Percentiles rank a stretch among this genome's conserved stretches.
Conservation (phyloP, 2,329 filamentous ascomycete species). For the Aureobasidium musti region DNA sequence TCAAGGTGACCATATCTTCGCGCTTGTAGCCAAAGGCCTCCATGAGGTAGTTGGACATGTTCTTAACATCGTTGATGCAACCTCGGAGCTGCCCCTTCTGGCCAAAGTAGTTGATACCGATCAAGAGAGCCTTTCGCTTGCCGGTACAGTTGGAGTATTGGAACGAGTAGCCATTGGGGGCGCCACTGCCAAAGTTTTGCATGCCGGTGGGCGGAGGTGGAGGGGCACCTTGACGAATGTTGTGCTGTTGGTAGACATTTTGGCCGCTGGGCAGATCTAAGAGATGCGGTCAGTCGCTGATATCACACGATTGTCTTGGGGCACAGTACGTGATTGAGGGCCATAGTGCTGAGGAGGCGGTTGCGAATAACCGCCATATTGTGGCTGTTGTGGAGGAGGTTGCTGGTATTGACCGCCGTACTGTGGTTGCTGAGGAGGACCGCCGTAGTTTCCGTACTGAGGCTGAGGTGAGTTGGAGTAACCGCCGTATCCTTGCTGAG, state of each 20-base stretch:
- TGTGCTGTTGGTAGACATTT: constrained; percentile 60
- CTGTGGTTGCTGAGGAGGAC: constrained; percentile 43
- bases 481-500: constrained; percentile 36
- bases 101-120: constrained; percentile 96
- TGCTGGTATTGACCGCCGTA: constrained; percentile 44
- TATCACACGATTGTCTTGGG: not conserved
- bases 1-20: constrained; percentile 96
- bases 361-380: constrained; percentile 46
- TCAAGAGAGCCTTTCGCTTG: constrained; percentile 81
- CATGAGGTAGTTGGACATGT: constrained; percentile 90
- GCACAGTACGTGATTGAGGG: constrained; percentile 30
- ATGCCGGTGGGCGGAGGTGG: constrained; percentile 40
- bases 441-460: constrained; percentile 40
- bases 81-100: constrained; percentile 87
- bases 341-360: constrained; percentile 31
- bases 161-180: constrained; percentile 77
- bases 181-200: constrained; percentile 76
- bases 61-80: constrained; percentile 96
- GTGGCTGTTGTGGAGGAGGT: constrained; percentile 42
- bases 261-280: constrained; percentile 44
- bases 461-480: constrained; percentile 45
- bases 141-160: constrained; percentile 92
- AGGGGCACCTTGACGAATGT: constrained; percentile 51
- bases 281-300: constrained; percentile 12
- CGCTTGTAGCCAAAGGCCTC: constrained; percentile 88